Conservation (phyloP, 768 basidiomycete genomes). For the Russula sp. region DNA sequence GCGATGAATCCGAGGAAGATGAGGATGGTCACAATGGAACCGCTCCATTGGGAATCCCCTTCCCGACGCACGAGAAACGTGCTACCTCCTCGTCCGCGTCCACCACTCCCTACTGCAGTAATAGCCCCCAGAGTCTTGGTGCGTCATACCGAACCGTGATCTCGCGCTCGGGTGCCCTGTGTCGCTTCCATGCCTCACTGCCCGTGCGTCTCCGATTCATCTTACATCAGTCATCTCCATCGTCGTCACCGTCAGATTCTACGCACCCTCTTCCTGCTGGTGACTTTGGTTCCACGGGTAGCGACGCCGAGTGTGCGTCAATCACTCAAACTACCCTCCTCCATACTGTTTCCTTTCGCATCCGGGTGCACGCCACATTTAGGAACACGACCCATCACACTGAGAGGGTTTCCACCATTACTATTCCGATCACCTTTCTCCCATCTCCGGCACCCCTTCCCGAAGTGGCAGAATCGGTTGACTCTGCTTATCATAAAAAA, state of each 20-base stretch:
- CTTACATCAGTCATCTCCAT: slow-evolving; percentile 56
- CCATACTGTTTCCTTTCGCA: slow-evolving; percentile 72
- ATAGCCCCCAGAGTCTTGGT: slow-evolving; percentile 27
- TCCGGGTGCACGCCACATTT: slow-evolving; percentile 71
- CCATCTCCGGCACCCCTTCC: slow-evolving; percentile 74
- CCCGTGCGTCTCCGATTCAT: slow-evolving; percentile 75
- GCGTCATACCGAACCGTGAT: slow-evolving; percentile 42
- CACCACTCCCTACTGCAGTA: slow-evolving; percentile 19
- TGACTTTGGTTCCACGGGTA: slow-evolving; percentile 43
- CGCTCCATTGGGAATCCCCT: slow-evolving; percentile 27
- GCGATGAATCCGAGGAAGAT: slow-evolving; percentile 19
- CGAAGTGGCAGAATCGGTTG: slow-evolving; percentile 63
- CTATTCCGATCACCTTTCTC: slow-evolving; percentile 64
- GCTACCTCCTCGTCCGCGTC: slow-evolving; percentile 19
- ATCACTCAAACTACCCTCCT: slow-evolving; percentile 78
- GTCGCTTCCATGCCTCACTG: slow-evolving; percentile 75
- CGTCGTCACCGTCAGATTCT: slow-evolving; percentile 42
- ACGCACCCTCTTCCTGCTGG: slow-evolving; percentile 35
- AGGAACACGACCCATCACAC: slow-evolving; percentile 61
- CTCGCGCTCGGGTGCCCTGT: slow-evolving; percentile 84
- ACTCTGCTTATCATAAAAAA: slow-evolving; percentile 79
- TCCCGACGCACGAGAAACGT: slow-evolving; percentile 23
- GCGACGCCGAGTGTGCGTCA: slow-evolving; percentile 59
- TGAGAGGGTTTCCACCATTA: slow-evolving; percentile 55
- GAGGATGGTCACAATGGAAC: slow-evolving; percentile 37